Evolutionary conservation across 176 grass and related monocot genomes (phyloP), one percentile per base, ranked within the genome.

Genomic region (Carex scoparia): DNA sequence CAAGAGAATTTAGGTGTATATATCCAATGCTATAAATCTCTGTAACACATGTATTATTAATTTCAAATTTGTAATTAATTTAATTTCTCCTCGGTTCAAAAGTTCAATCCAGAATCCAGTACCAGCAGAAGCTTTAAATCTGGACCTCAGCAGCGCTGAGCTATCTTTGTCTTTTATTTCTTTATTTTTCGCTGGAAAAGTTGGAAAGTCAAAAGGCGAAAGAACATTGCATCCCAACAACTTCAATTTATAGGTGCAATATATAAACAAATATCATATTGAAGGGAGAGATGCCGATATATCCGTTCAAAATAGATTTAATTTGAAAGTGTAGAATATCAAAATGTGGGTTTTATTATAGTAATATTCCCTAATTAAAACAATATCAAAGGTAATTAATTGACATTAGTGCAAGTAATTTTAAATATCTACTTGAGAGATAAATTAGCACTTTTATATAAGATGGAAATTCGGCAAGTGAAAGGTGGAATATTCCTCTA

Each of bases 251-350:
- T 83, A 65, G 42, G 27, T 46, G 37, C 46, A 65, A 54, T 30
- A 31, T 83, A 23, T 16, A 16, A 48, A 28, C 80, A 83, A 82
- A 82, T 30, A 44, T 38, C 38, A 12, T 49, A 83, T 82, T 67
- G 80, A 65, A 82, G 40, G 23, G 60, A 63, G 60, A 63, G 38
- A 66, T 82, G 42, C 58, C 51, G 60, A 82, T 65, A 82, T 82
- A 65, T 65, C n/a, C 14, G 12, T 82, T 49, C 13, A 66, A 67
- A 82, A 31, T 19, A 54, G 8, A 30, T 76, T 74, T 10, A 49
- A 2, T 49, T 49, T 49, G 48, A 49, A 49, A 2, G 48, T 49
- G 48, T 10, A 10, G 9, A 49, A 49, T 49, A 49, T 49, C 48
- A 10, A 49, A 49, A 49, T 49, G 46, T 49, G 46, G 46, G 46